Base-by-base conservation (phyloP, 2,329 filamentous ascomycete species). In the Pyrenophora graminea region DNA sequence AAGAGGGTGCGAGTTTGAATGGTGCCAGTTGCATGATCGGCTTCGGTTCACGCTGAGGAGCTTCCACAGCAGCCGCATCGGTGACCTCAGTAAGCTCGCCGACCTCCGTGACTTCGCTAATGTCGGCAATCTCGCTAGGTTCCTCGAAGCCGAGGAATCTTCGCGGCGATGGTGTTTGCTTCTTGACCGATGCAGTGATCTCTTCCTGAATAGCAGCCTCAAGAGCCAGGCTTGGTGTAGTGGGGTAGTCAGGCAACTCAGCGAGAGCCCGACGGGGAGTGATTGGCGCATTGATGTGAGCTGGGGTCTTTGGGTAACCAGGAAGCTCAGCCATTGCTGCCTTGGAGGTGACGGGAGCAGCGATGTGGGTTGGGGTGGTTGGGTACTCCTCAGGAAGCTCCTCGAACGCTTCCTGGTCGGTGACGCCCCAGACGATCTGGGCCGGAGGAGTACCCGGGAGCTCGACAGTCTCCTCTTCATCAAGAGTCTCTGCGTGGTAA, bases 141-240 rank as follows among this genome's bases (percentile, higher is more conserved):
- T 53, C 45, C 9, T 48, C 48, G 18, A 44, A 33, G 4, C 51
- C 53, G 42, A 56, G 61, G 61, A 6, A 46, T 32, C n/a, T 40
- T 33, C n/a, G 25, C n/a, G 62, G 62, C 8, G 63, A 65, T 3
- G 60, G 62, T 2, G 59, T 61, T 39, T 65, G 60, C 49, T 65
- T 66, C 57, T 65, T 66, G 23, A 63, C 56, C 3, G 63, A 66
- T 19, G 61, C 57, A 13, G 49, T 55, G 38, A 65, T 66, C 45
- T 66, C 62, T 39, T 62, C 60, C 30, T 66, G 63, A 12, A 66
- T 54, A 13, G 63, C 63, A 37, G 59, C 57, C 42, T 66, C 63
- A n/a, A 65, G 57, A 5, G 55, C 62, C 41, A 61, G 37, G 2
- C 62, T 56, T 30, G 63, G 63, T 8, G 62, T 66, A 21, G 56